Percentiles rank a stretch among this genome's conserved stretches.
Evolutionary conservation across 371 early-diverging fungal genomes (phyloP).

Genomic region (Actinomortierella ambigua): DNA sequence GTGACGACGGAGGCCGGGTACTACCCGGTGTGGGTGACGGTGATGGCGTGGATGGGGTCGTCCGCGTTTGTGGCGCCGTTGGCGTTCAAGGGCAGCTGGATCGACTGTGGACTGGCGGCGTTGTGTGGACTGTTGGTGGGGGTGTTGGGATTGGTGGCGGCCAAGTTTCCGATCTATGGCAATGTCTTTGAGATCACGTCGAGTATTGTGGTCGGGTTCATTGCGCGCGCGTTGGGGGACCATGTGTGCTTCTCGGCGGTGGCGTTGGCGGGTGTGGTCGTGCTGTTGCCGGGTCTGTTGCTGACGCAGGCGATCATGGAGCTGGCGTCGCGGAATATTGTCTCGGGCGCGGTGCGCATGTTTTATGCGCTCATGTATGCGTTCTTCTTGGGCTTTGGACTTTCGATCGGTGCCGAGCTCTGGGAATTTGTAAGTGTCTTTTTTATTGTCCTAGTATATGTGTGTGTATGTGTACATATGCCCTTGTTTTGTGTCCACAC

Average conservation of each 20-base stretch:
- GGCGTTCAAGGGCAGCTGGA: conserved; percentile 57
- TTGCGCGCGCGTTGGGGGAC: conserved; percentile 52
- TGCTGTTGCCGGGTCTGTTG: conserved; percentile 64
- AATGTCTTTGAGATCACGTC: conserved; percentile 64
- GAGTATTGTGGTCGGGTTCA: conserved; percentile 55
- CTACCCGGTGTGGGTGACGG: conserved; percentile 53
- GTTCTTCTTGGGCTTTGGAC: conserved; percentile 67
- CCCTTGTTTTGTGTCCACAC: background rate
- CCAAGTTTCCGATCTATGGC: conserved; percentile 55
- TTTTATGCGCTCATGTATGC: conserved; percentile 71
- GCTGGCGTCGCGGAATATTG: conserved; percentile 72
- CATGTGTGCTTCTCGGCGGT: conserved; percentile 58
- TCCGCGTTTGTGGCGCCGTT: conserved; percentile 57
- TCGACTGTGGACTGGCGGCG: conserved; percentile 54
- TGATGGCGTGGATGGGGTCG: conserved; percentile 59
- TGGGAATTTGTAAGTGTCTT: conserved; percentile 32
- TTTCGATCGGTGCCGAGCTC: conserved; percentile 63
- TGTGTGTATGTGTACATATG: background rate
- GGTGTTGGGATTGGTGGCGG: conserved; percentile 52
- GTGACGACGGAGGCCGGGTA: conserved; percentile 59
- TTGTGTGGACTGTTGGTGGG: conserved; percentile 56
- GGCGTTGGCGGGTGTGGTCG: conserved; percentile 54
- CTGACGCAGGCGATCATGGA: conserved; percentile 75
- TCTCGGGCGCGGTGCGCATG: conserved; percentile 73
- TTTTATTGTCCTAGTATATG: background rate